Evolutionary conservation across 345 rosid species (phyloP).

Genomic region (Eucalyptus cloeziana): DNA sequence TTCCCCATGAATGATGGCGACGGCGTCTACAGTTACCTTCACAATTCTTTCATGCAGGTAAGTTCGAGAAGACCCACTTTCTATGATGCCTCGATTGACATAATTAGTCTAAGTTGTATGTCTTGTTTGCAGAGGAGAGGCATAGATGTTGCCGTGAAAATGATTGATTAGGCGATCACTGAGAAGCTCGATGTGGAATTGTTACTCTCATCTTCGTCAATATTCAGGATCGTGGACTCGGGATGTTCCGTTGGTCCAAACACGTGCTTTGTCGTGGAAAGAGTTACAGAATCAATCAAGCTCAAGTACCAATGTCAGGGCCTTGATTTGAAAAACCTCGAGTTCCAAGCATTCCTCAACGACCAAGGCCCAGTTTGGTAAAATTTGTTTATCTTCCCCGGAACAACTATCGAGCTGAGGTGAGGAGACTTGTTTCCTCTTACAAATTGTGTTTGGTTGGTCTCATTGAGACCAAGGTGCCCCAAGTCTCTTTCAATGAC

Average conservation of each 20-base stretch:
- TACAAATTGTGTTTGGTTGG: too few relatives aligned
- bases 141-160: neutral
- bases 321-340: neutral
- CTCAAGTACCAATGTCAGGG: neutral
- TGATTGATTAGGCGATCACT: neutral
- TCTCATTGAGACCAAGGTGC: too few relatives aligned
- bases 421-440: too few relatives aligned
- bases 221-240: conserved; percentile 1
- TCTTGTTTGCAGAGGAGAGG: neutral
- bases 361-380: neutral
- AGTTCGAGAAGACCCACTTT: neutral
- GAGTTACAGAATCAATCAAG: conserved; percentile 9
- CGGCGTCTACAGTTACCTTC: neutral
- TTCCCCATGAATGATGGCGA: neutral
- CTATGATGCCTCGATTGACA: neutral
- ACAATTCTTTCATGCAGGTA: neutral
- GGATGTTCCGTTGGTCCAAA: conserved; percentile 29
- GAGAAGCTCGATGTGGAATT: neutral
- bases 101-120: neutral
- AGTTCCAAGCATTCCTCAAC: conserved; percentile 29
- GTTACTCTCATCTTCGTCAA: neutral
- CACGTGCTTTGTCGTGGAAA: conserved; percentile 12
- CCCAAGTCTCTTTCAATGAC: too few relatives aligned
- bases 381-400: too few relatives aligned
- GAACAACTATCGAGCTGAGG: too few relatives aligned